A percentile compares a stretch with the other conserved stretches of the same genome.
Conservation (phyloP, 805 yeast species). For the Wickerhamomyces tratensis region DNA sequence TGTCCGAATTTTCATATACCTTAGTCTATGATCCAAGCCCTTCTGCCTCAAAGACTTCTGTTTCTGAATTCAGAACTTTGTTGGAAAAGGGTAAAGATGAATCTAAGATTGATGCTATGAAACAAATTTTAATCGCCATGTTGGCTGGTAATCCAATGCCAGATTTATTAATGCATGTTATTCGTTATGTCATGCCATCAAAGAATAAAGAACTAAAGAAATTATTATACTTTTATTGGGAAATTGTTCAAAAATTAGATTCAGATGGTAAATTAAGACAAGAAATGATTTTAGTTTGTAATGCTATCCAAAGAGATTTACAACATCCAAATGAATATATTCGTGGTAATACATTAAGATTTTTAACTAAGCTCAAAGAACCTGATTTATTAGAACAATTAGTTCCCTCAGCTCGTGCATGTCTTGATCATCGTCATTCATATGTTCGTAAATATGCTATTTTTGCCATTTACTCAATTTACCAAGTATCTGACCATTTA, state of each 20-base stretch:
- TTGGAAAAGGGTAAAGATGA: conserved; percentile 89
- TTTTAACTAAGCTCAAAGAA: conserved; percentile 82
- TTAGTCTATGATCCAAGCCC: conserved; percentile 71
- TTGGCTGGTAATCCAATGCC: conserved; percentile 91
- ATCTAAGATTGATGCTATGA: conserved; percentile 83
- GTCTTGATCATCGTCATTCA: conserved; percentile 94
- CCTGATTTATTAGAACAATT: conserved; percentile 91
- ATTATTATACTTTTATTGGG: conserved; percentile 93
- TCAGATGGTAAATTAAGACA: conserved; percentile 86
- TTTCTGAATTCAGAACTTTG: conserved; percentile 62
- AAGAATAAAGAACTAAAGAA: conserved; percentile 85
- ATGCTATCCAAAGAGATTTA: conserved; percentile 93
- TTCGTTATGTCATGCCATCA: conserved; percentile 96
- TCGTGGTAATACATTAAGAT: conserved; percentile 91
- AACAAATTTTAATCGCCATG: conserved; percentile 74
- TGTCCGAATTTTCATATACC: conserved; percentile 51
- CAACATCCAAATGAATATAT: conserved; percentile 98
- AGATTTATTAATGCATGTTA: conserved; percentile 89
- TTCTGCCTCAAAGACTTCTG: conserved; percentile 41
- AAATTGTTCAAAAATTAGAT: conserved; percentile 88
- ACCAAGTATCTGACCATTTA: conserved; percentile 73
- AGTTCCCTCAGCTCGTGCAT: conserved; percentile 84
- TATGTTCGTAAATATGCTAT: conserved; percentile 97
- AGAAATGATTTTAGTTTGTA: conserved; percentile 97
- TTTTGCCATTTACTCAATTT: conserved; percentile 79